Conservation (phyloP, 805 yeast genomes). For the Candida stauntonica region DNA sequence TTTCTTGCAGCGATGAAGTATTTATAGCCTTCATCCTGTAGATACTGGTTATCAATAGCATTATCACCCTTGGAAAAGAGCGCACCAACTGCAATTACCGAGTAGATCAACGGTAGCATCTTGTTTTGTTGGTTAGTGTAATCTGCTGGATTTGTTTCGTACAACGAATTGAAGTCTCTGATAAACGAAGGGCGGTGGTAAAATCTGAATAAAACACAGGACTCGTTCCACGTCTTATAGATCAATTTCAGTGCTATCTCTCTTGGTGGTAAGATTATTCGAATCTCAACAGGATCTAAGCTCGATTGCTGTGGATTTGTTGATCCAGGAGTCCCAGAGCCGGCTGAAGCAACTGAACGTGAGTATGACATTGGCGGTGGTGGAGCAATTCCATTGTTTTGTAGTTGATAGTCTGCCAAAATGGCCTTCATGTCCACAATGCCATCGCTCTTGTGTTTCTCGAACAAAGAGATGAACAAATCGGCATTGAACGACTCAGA, state of each 20-base stretch:
- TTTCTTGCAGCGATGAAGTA: conserved; percentile 84
- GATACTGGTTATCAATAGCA: conserved; percentile 30
- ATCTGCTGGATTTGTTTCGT: conserved; percentile 71
- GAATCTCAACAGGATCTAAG: conserved; percentile 36
- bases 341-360: too few relatives aligned
- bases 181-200: conserved; percentile 83
- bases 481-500: conserved; percentile 17
- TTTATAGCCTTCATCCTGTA: conserved; percentile 66
- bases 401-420: conserved; percentile 13
- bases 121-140: conserved; percentile 76
- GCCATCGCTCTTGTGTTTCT: conserved; percentile 17
- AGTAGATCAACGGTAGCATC: conserved; percentile 76
- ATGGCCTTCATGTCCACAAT: conserved; percentile 18
- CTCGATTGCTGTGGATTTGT: conserved; percentile 14
- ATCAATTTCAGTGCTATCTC: conserved; percentile 69
- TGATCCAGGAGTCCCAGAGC: too few relatives aligned
- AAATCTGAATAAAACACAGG: conserved; percentile 79
- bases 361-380: too few relatives aligned
- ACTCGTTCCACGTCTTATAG: conserved; percentile 78
- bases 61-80: conserved; percentile 48
- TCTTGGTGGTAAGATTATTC: conserved; percentile 71
- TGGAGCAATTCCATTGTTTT: neutral
- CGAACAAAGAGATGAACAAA: conserved; percentile 15
- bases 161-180: conserved; percentile 68
- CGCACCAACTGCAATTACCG: conserved; percentile 84